Evolutionary conservation across 2,329 filamentous ascomycete genomes (phyloP), one percentile per base, ranked within the genome.

Genomic region (Neoscytalidium dimidiatum): DNA sequence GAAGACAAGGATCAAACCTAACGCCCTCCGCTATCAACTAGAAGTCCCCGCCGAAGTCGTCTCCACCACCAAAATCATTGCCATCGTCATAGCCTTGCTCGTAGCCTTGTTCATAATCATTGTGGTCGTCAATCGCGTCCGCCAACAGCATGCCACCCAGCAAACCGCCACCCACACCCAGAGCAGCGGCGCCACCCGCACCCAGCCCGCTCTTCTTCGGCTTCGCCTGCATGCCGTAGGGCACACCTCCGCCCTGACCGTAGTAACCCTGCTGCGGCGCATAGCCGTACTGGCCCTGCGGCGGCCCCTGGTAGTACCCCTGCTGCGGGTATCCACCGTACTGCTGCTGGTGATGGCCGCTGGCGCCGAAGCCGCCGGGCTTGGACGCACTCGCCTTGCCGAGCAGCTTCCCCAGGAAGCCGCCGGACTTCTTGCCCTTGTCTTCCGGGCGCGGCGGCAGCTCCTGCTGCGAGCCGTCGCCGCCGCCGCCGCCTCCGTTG

Each of bases 131-230:
- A 58, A 94, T 82, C 1, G 89, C 88, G 72, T 90, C 83, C 2
- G 84, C 89, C 33, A 96, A 77, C 71, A 96, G 67, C 67, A 87
- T 85, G 64, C 93, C 93, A 70, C 92, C 94, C 1, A 97, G 71
- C 74, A 97, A 73, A 76, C 93, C 93, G 68, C 90, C 93, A 69
- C 92, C 93, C 3, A 92, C 77, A 80, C 93, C 93, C 48, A 96
- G 80, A 23, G 91, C 91, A 8, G 89, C 87, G 60, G 89, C 92
- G 53, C 91, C 92, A 1, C 84, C 86, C 66, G 86, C 83, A n/a
- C 92, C 91, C 79, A 94, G 81, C 2, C 84, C 84, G 31, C 81
- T 80, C 26, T 79, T 71, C 81, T 82, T 66, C 66, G 78, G 77
- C 48, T 74, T 79, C 23, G 46, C 38, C 48, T 57, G 56, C 14